Base-by-base conservation (phyloP, 768 basidiomycete genomes). In the Xerocomellus amylosporus region DNA sequence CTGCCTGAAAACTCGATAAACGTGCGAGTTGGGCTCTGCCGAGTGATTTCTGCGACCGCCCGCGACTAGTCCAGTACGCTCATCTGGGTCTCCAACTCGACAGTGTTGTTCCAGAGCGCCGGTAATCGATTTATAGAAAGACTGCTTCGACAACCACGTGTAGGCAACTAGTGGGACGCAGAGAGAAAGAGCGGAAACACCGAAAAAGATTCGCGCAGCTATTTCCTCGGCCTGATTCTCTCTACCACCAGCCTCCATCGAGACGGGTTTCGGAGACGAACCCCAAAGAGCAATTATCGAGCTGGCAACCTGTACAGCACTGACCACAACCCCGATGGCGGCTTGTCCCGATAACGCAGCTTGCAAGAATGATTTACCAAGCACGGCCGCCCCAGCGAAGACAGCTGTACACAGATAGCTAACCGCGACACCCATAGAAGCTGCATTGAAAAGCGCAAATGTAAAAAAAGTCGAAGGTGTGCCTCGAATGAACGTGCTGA, bases 41-140 rank as follows among this genome's bases (percentile, higher is more conserved):
- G 24, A 4, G 24, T 2, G 24, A 24, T 24, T 24, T 24, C 74
- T 30, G 91, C 73, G 73, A 92, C 4, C 24, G 24, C 24, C 24
- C 24, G 24, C 24, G 4, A 24, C 24, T 24, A 24, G 24, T 24
- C 24, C 24, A 24, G 24, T 24, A 24, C 24, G 24, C 4, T 24
- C 24, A 24, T 24, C 24, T 24, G 24, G 24, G 24, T 24, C 24
- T 24, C 24, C 24, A 24, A 24, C 24, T 24, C 24, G 24, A 24
- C 24, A 24, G 4, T 24, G 24, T 24, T 24, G 24, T 24, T 24
- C 33, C 13, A 34, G 33, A 34, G 33, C 24, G 24, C 24, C 24
- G 24, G 31, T 28, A 12, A 19, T 22, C 20, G 31, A 34, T 22
- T 40, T 40, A 34, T 53, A 33, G n/a, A 24, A 24, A 24, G 24